Conservation (phyloP, 768 basidiomycete species). For the Lactarius psammicola region DNA sequence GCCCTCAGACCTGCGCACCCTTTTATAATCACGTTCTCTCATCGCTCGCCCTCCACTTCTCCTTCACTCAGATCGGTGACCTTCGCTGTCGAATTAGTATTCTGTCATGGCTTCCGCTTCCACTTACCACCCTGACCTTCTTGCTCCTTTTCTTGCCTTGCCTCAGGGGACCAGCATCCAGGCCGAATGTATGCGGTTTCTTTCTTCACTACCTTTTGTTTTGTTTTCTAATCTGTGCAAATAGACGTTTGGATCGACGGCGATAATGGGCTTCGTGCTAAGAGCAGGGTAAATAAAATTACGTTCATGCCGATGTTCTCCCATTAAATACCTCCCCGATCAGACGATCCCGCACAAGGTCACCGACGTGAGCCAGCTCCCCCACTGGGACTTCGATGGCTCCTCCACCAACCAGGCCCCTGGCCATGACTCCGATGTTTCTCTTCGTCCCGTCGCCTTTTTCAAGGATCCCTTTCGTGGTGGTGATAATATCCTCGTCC, state of each 20-base stretch:
- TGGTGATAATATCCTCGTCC: constrained; percentile 95
- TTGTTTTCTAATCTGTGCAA: constrained; percentile 24
- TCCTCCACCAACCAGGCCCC: constrained; percentile 98
- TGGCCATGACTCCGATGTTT: constrained; percentile 94
- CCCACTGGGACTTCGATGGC: constrained; percentile 99
- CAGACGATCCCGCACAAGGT: constrained; percentile 87
- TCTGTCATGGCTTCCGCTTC: constrained; percentile 2
- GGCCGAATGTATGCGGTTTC: constrained; percentile 76
- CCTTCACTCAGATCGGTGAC: not conserved
- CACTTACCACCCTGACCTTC: constrained; percentile 75
- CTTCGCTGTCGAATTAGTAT: constrained; percentile 32
- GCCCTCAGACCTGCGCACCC: not conserved
- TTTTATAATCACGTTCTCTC: constrained; percentile 7
- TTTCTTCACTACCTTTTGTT: constrained; percentile 22
- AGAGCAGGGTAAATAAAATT: constrained; percentile 73
- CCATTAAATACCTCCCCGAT: constrained; percentile 7
- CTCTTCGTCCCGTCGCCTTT: constrained; percentile 94
- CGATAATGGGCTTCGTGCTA: constrained; percentile 89
- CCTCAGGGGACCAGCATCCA: constrained; percentile 90
- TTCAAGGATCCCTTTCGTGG: constrained; percentile 99
- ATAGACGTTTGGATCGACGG: constrained; percentile 99
- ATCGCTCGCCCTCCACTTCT: constrained; percentile 18
- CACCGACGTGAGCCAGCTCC: constrained; percentile 85
- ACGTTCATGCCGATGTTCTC: constrained; percentile 10
- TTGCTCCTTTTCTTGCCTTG: constrained; percentile 86